These are phyloP conservation scores for Sugiyamaella floridensis DNA, from an alignment of 805 yeast species.

Conservation along the genomic window DNA sequence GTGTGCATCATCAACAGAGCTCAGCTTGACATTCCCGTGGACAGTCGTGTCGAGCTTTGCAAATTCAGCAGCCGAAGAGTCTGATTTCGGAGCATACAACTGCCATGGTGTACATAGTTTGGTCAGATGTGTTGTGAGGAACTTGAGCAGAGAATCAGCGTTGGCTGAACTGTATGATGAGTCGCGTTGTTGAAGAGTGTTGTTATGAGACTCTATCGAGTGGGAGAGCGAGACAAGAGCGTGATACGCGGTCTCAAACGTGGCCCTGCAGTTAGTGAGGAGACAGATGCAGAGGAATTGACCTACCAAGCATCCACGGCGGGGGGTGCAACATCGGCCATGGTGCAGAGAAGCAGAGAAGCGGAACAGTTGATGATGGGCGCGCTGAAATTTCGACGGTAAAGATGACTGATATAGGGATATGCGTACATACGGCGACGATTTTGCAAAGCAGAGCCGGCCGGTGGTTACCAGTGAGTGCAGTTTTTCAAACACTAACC, in stretches of 20 bases:
- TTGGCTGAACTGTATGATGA: neutral
- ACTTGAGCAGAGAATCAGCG: neutral
- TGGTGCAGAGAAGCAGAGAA: neutral
- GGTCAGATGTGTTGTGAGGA: neutral
- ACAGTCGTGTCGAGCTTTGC: neutral
- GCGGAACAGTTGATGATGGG: neutral
- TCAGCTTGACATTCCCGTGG: slow-evolving; percentile 2
- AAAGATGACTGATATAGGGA: neutral
- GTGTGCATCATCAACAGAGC: slow-evolving; percentile 4
- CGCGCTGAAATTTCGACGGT: neutral
- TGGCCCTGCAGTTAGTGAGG: neutral
- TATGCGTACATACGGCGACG: neutral
- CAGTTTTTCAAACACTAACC: too few relatives aligned
- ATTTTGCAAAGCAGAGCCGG: too few relatives aligned
- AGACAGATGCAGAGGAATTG: neutral
- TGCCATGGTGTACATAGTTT: neutral
- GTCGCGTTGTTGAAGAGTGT: neutral
- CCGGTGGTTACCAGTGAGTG: too few relatives aligned
- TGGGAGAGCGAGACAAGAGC: neutral
- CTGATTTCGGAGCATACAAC: neutral
- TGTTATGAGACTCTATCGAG: neutral
- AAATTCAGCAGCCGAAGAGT: neutral
- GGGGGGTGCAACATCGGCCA: neutral
- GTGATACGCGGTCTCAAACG: slow-evolving; percentile 2
- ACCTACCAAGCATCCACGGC: neutral